Percentiles rank a stretch among this genome's conserved stretches.
phyloP scores from a whole-genome alignment of 2,329 filamentous ascomycete species.

The Sporothrix globosa region DNA sequence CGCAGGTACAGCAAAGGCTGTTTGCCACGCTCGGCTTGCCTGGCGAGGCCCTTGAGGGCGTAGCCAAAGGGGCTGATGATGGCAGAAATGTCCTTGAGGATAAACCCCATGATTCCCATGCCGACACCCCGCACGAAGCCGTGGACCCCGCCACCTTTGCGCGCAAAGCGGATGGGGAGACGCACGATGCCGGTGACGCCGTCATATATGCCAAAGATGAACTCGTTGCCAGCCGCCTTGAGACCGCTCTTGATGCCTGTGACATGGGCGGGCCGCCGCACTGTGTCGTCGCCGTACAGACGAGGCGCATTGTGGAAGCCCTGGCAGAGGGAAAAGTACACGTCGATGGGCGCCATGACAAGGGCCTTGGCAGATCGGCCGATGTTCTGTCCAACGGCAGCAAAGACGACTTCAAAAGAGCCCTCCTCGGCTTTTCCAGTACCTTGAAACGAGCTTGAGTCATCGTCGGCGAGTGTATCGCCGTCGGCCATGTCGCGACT shows the following conservation, averaged over 20 bases:
- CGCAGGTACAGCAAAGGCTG: conserved; percentile 59
- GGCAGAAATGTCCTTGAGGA: conserved; percentile 67
- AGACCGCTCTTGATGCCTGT: conserved; percentile 68
- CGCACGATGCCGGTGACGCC: conserved; percentile 65
- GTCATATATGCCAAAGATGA: conserved; percentile 66
- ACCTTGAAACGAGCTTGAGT: conserved; percentile 36
- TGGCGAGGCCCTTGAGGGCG: conserved; percentile 65
- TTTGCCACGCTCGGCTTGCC: conserved; percentile 58
- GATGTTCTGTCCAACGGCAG: conserved; percentile 57
- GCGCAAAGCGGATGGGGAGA: conserved; percentile 62
- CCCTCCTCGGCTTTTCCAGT: conserved; percentile 39
- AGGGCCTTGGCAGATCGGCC: conserved; percentile 56
- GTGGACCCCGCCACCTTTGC: conserved; percentile 51
- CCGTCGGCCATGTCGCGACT: conserved; percentile 18
- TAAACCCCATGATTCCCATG: conserved; percentile 65
- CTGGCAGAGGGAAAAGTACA: conserved; percentile 65
- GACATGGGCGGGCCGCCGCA: conserved; percentile 64
- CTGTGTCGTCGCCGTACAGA: conserved; percentile 71
- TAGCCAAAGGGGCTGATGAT: conserved; percentile 64
- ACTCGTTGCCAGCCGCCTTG: conserved; percentile 62
- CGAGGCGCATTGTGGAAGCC: conserved; percentile 73
- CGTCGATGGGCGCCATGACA: conserved; percentile 61
- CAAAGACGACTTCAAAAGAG: conserved; percentile 49
- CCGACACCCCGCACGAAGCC: conserved; percentile 60
- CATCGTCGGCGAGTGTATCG: conserved; percentile 34